Conservation (phyloP, 345 rosid species). For the Brassica nigra region DNA sequence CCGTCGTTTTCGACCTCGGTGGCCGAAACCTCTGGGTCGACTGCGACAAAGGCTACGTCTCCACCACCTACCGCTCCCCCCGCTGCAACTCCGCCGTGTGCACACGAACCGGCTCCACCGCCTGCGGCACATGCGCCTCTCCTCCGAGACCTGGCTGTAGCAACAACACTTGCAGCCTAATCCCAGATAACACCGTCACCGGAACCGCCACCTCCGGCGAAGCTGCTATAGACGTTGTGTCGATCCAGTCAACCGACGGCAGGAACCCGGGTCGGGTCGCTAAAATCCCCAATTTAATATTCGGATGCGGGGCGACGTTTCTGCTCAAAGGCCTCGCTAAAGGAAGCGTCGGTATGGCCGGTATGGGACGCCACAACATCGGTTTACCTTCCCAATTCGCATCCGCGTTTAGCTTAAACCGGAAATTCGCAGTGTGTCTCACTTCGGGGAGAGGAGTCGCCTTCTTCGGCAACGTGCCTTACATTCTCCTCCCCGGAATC, state of each 20-base stretch:
- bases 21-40: constrained; percentile 68
- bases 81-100: constrained; percentile 63
- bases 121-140: constrained; percentile 53
- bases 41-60: constrained; percentile 57
- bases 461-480: constrained; percentile 62
- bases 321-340: constrained; percentile 54
- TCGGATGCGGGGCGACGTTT: constrained; percentile 51
- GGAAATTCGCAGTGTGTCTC: constrained; percentile 67
- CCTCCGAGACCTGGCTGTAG: constrained; percentile 66
- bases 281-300: constrained; percentile 44
- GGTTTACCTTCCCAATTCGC: constrained; percentile 58
- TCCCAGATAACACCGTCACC: constrained; percentile 54
- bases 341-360: constrained; percentile 63
- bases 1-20: constrained; percentile 23
- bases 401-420: constrained; percentile 54
- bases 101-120: constrained; percentile 47
- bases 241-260: constrained; percentile 66
- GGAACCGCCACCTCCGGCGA: constrained; percentile 54
- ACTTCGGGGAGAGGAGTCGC: constrained; percentile 49
- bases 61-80: constrained; percentile 59
- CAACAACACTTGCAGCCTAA: constrained; percentile 60
- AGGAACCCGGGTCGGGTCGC: constrained; percentile 56
- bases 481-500: constrained; percentile 55
- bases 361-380: constrained; percentile 56
- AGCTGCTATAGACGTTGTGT: constrained; percentile 53